phyloP scores from a whole-genome alignment of 2,329 filamentous ascomycete species.

The Exophiala aquamarina region DNA sequence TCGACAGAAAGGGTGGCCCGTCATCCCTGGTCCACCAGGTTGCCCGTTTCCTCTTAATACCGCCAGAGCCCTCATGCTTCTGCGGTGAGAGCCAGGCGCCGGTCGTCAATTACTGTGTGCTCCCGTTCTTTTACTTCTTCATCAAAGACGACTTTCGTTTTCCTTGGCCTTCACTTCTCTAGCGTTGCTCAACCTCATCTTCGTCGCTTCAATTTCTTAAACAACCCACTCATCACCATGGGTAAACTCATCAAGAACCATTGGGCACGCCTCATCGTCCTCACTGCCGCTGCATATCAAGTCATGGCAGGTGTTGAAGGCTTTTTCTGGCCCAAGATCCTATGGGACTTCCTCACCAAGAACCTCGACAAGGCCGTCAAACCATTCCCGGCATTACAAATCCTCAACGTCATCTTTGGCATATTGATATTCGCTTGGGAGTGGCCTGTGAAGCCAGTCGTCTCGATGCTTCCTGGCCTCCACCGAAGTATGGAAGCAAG shows the following conservation, averaged over 20 bases:
- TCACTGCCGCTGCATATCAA: slow-evolving; percentile 84
- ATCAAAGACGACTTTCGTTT: background rate
- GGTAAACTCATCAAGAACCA: slow-evolving; percentile 99
- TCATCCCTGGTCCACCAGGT: slow-evolving; percentile 5
- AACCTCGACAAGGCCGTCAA: slow-evolving; percentile 84
- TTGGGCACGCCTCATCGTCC: slow-evolving; percentile 90
- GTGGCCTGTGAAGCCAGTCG: slow-evolving; percentile 72
- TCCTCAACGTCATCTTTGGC: slow-evolving; percentile 82
- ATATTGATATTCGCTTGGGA: slow-evolving; percentile 80
- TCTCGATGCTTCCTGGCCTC: slow-evolving; percentile 65
- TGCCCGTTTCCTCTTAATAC: slow-evolving; percentile 14
- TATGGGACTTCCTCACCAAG: slow-evolving; percentile 94
- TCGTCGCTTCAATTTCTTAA: slow-evolving; percentile 3
- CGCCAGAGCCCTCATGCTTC: slow-evolving; percentile 17
- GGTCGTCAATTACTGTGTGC: slow-evolving; percentile 19
- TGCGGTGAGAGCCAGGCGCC: slow-evolving; percentile 18
- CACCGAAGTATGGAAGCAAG: slow-evolving; percentile 88
- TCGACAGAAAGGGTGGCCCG: slow-evolving; percentile 6
- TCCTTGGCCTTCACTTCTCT: slow-evolving; percentile 1
- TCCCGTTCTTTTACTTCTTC: slow-evolving; percentile 15
- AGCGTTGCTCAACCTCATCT: slow-evolving; percentile 5
- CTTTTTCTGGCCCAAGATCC: slow-evolving; percentile 99
- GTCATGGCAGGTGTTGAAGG: slow-evolving; percentile 76
- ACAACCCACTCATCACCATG: slow-evolving; percentile 56
- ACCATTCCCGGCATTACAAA: slow-evolving; percentile 84